Evolutionary conservation across 1,139 yeast species (phyloP), one percentile per base, ranked within the genome.

Genomic region (Suhomyces ambrosiae): DNA sequence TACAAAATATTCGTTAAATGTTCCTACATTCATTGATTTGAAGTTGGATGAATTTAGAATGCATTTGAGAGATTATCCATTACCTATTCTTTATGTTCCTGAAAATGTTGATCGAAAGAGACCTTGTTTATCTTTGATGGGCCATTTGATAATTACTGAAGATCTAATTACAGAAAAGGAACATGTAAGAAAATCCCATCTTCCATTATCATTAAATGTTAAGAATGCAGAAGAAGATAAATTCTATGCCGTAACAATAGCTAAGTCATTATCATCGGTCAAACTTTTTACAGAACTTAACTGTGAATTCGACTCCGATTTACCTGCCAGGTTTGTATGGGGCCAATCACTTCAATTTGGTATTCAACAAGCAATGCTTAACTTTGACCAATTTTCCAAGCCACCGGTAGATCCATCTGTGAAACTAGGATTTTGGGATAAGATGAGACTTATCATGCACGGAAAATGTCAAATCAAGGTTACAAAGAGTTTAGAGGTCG

Each of bases 321-420:
- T 61, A 7, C 82, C 92, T 0, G 79, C 94, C 0, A 67, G 86
- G 24, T 79, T 87, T 28, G 79, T 87, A 0, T 89, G 96, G 95
- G 95, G 96, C 19, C 82, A 83, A 24, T 84, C 89, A 0, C 83
- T 82, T 53, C 88, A 82, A 50, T 90, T 95, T 26, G 94, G 89
- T 1, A 74, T 90, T 27, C 90, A 88, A 48, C 92, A 88, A 48
- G 73, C 82, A 2, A 86, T 86, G 83, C 67, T 80, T 38, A 85
- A 81, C 41, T 74, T 90, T 49, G 96, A 89, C 52, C 83, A 85
- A 37, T 86, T 90, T 56, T 81, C 95, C 1, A 92, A 83, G 50
- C 86, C 86, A 1, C 86, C 86, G 60, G 64, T 87, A 76, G 98
- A 79, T 50, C 74, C 74, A 2, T 75, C 80, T 3, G 54, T 64